Percentiles rank a stretch among this genome's conserved stretches.
Conservation (phyloP, 1,139 yeast genomes). For the Diutina mesorugosa region DNA sequence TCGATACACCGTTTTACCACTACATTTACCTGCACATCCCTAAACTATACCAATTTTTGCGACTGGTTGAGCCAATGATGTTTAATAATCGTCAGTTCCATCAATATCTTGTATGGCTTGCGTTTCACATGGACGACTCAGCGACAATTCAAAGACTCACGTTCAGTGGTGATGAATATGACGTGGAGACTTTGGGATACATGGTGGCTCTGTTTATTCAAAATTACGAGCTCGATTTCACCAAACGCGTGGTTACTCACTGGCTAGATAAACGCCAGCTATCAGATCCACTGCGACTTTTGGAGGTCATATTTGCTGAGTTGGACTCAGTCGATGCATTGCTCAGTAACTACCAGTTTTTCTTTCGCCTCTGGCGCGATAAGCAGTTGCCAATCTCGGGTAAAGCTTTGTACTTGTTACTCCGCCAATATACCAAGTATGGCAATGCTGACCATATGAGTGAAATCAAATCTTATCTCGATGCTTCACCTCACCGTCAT, state of each 20-base stretch:
- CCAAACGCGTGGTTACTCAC: neutral
- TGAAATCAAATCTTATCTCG: neutral
- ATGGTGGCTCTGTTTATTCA: conserved; percentile 1
- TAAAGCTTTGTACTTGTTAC: neutral
- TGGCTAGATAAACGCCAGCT: neutral
- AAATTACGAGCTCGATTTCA: neutral
- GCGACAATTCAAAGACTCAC: neutral
- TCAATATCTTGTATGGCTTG: neutral
- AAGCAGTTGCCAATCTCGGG: neutral
- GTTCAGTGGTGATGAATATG: neutral
- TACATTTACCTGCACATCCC: neutral
- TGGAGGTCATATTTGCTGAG: neutral
- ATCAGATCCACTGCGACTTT: neutral
- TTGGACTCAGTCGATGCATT: neutral
- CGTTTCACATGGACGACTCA: neutral
- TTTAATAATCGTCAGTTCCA: neutral
- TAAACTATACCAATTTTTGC: neutral
- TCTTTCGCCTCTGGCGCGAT: neutral
- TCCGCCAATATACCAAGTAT: neutral
- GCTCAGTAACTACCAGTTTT: neutral
- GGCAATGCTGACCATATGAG: neutral
- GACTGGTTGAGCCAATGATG: conserved; percentile 1
- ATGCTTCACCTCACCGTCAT: neutral
- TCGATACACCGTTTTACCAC: conserved; percentile 1
- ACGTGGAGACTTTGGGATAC: neutral